A percentile compares a stretch with the other conserved stretches of the same genome.
Conservation (phyloP, 177 flowering plant species). For the Vitis hybrid region DNA sequence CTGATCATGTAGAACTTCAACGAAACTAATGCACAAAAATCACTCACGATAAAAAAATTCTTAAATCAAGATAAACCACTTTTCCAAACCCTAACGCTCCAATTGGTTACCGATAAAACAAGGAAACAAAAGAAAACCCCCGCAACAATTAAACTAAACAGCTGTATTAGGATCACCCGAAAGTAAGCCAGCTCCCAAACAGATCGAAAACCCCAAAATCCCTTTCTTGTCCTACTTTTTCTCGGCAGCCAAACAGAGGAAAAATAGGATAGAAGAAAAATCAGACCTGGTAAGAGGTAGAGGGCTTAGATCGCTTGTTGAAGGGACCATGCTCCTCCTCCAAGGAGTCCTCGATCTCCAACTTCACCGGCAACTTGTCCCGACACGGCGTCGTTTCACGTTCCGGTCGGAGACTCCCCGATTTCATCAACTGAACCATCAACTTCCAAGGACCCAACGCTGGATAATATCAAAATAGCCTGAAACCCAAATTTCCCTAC, state of each 20-base stretch:
- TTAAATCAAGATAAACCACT: no score
- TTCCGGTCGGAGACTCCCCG: constrained; percentile 34
- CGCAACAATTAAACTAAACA: neutral
- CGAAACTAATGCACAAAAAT: no score
- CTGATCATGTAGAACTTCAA: no score
- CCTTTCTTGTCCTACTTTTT: neutral
- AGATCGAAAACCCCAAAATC: neutral
- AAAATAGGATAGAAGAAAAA: neutral
- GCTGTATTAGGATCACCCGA: no score
- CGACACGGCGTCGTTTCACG: constrained; percentile 27
- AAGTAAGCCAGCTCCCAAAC: neutral
- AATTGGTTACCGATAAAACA: no score
- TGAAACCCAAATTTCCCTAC: neutral
- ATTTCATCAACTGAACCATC: constrained; percentile 60
- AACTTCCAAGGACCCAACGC: constrained; percentile 5
- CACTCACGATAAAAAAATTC: no score
- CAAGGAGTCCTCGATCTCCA: constrained; percentile 57
- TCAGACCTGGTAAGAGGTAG: constrained; percentile 34
- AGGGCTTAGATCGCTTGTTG: constrained; percentile 50
- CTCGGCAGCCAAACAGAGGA: constrained; percentile 1
- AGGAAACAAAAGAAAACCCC: no score
- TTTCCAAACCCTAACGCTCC: no score
- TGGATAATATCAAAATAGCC: neutral
- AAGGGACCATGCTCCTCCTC: constrained; percentile 58
- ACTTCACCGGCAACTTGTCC: constrained; percentile 47